Evolutionary conservation across 2,329 filamentous ascomycete genomes (phyloP).

Genomic region (Diaporthe eres): DNA sequence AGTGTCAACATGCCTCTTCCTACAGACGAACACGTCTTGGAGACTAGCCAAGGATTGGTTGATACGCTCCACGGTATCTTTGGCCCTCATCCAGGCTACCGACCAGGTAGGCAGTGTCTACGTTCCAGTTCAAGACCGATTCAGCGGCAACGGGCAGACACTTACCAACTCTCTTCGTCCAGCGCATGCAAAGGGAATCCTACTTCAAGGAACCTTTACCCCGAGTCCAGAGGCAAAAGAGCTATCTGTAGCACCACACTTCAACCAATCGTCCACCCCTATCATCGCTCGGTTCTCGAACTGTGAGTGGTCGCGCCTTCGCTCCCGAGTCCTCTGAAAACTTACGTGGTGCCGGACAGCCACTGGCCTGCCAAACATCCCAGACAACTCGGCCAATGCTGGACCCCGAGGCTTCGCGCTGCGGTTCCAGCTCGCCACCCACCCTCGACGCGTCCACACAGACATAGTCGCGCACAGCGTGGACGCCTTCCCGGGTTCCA

Average conservation of each 20-base stretch:
- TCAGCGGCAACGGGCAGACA: background rate
- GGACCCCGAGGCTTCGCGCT: slow-evolving; percentile 64
- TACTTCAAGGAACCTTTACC: slow-evolving; percentile 66
- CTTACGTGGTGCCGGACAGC: slow-evolving; percentile 45
- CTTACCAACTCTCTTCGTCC: background rate
- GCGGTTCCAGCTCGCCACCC: slow-evolving; percentile 60
- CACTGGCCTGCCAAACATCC: slow-evolving; percentile 64
- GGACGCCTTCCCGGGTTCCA: slow-evolving; percentile 65
- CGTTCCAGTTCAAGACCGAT: too few species aligned
- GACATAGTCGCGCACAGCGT: slow-evolving; percentile 69
- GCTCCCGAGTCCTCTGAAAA: background rate
- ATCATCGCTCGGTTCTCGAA: slow-evolving; percentile 65
- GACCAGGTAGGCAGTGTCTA: slow-evolving; percentile 50
- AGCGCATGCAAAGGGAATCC: slow-evolving; percentile 68
- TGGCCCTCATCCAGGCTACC: slow-evolving; percentile 56
- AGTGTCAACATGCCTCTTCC: slow-evolving; percentile 59
- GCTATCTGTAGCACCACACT: slow-evolving; percentile 64
- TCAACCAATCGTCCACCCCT: slow-evolving; percentile 59
- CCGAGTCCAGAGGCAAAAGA: slow-evolving; percentile 58
- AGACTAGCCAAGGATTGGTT: slow-evolving; percentile 55
- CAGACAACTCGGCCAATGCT: slow-evolving; percentile 62
- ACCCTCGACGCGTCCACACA: slow-evolving; percentile 62
- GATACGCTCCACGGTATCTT: slow-evolving; percentile 54
- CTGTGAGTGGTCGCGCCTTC: slow-evolving; percentile 26
- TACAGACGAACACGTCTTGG: slow-evolving; percentile 54